A percentile compares a stretch with the other conserved stretches of the same genome.
Evolutionary conservation across 352 stramenopile genomes (phyloP).

Genomic region (Phytophthora cryptogea): DNA sequence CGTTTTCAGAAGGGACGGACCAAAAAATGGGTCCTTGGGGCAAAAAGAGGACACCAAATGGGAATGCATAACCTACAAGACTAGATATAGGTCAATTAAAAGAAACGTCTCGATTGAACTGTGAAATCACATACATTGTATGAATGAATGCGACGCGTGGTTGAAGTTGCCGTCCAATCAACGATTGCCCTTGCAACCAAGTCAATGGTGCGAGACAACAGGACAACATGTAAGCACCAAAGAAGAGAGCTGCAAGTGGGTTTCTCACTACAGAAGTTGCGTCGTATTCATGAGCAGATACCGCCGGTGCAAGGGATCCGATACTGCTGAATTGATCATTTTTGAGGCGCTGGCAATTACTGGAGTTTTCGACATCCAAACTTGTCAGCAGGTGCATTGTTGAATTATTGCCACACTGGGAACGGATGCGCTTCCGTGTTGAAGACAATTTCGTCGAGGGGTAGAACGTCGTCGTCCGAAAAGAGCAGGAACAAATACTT

Average conservation of each 20-base stretch:
- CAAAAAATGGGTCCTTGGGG: slow-evolving; percentile 28
- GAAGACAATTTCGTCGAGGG: slow-evolving; percentile 81
- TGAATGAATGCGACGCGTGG: not conserved
- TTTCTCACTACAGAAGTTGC: no score
- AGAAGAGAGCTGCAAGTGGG: slow-evolving; percentile 1
- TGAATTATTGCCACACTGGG: slow-evolving; percentile 31
- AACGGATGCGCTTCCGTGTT: slow-evolving; percentile 88
- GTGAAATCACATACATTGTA: no score
- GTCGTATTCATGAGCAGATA: no score
- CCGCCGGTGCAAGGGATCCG: no score
- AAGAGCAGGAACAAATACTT: slow-evolving; percentile 94
- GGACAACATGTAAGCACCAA: slow-evolving; percentile 1
- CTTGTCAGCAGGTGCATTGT: not conserved
- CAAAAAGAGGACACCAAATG: slow-evolving; percentile 15
- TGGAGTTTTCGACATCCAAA: not conserved
- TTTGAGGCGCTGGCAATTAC: no score
- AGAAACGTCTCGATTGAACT: slow-evolving; percentile 5
- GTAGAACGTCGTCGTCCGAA: slow-evolving; percentile 65
- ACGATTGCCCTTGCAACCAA: not conserved
- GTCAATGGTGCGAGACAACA: slow-evolving; percentile 1
- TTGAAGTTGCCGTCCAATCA: not conserved
- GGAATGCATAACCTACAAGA: not conserved
- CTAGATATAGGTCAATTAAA: not conserved
- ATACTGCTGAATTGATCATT: no score
- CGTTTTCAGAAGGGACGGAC: slow-evolving; percentile 21